A percentile compares a stretch with the other conserved stretches of the same genome.
Evolutionary conservation across 2,329 filamentous ascomycete species (phyloP).

Genomic region (Neophaeococcomyces mojaviensis): DNA sequence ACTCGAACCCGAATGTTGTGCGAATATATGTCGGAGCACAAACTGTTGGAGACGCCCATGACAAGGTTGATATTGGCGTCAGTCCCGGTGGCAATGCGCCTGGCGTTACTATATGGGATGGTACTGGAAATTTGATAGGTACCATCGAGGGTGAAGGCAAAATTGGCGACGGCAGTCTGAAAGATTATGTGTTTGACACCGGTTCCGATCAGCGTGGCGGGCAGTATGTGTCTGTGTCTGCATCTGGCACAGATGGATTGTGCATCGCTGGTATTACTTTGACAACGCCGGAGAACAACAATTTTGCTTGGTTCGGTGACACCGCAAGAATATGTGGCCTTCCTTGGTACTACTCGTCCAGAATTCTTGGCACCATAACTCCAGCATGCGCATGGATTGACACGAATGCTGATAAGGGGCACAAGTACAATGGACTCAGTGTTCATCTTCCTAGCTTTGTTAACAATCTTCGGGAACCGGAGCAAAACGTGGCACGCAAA

Average conservation of each 20-base stretch:
- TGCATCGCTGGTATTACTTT: not conserved
- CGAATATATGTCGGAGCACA: not conserved
- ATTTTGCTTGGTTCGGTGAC: not conserved
- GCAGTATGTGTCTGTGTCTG: not conserved
- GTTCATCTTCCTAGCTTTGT: not conserved
- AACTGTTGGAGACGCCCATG: not conserved
- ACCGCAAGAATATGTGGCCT: not conserved
- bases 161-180: not conserved
- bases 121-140: not conserved
- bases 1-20: not conserved
- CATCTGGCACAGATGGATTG: not conserved
- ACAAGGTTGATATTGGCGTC: not conserved
- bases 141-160: not conserved
- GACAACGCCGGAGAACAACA: not conserved
- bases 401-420: not conserved
- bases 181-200: not conserved
- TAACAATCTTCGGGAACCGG: not conserved
- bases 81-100: not conserved
- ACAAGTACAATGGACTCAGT: slow-evolving; percentile 1
- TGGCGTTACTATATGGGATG: not conserved
- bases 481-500: not conserved
- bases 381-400: not conserved
- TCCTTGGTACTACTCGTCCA: not conserved
- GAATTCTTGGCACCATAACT: not conserved
- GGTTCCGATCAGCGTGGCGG: not conserved